Evolutionary conservation across 345 rosid species (phyloP), one percentile per base, ranked within the genome.

Genomic region (Capsella bursapastoris): DNA sequence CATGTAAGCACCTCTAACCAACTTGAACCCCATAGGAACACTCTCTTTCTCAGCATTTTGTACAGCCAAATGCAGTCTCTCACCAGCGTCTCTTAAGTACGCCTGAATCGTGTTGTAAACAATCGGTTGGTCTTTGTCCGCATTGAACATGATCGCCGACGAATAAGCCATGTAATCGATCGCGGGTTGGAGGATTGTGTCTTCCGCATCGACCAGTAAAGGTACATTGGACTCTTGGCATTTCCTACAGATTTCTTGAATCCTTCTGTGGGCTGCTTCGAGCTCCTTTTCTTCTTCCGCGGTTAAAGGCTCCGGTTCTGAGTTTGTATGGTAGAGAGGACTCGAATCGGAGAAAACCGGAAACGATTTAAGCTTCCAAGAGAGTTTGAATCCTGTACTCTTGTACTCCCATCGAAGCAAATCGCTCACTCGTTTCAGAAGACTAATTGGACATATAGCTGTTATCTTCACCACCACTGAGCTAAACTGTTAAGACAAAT

Each of bases 1-100:
- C 96, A 94, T 91, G 50, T 94, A 94, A 11, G 97, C 98, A 0
- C 98, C 98, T 37, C 98, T 83, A 3, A 94, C 98, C 9, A 94
- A 58, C 81, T 94, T 94, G 66, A 88, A 70, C 10, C 98, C 98
- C 85, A 88, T 77, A 1, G 86, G 82, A 31, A 94, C 78, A 18
- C 89, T 88, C 76, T 72, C 71, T 59, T 82, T 87, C 53, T 84
- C 83, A 0, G 97, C 93, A 4, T 86, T 84, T 66, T 69, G 64
- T 3, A 79, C 79, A 0, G 86, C 91, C 6, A 85, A 72, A 8
- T 79, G 69, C 69, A 94, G 28, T 64, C 98, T 82, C 40, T 88
- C 90, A 67, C 85, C 85, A 0, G 98, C 83, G 51, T 94, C 98
- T 76, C 88, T 94, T 76, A 91, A 69, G 79, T 94, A 94, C 0